These are phyloP conservation scores for Coemansia erecta DNA, from an alignment of 192 early-diverging fungal genomes.

Conservation along the genomic window DNA sequence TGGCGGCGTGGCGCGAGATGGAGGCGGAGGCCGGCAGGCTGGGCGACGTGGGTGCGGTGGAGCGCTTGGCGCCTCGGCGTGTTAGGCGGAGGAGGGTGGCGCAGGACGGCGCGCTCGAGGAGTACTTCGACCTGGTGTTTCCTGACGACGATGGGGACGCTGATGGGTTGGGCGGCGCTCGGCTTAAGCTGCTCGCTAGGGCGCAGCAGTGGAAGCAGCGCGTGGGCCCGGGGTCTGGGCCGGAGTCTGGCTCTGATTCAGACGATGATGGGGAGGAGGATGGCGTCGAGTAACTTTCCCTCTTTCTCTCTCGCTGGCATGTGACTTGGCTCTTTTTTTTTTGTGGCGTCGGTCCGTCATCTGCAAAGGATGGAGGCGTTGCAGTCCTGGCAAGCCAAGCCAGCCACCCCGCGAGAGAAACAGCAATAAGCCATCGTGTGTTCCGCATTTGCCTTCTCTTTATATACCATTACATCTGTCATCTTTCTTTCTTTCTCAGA, in stretches of 20 bases:
- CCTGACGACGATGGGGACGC: slow-evolving; percentile 93
- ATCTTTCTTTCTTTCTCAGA: no score
- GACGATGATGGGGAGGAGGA: neutral
- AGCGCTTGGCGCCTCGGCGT: slow-evolving; percentile 79
- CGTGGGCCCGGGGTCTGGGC: neutral
- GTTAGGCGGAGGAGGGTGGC: slow-evolving; percentile 84
- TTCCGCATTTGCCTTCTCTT: no score
- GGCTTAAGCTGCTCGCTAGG: slow-evolving; percentile 87
- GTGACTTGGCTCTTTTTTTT: no score
- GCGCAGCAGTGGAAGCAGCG: slow-evolving; percentile 81
- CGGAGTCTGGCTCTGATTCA: neutral
- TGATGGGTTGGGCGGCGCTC: no score
- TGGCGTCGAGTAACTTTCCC: no score
- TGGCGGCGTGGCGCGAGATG: slow-evolving; percentile 92
- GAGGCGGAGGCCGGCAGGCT: slow-evolving; percentile 64
- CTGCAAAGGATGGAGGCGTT: no score
- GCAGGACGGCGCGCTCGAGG: slow-evolving; percentile 76
- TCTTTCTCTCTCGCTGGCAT: no score
- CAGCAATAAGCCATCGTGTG: no score
- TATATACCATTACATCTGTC: no score
- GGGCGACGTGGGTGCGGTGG: slow-evolving; percentile 60
- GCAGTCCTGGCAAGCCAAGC: no score
- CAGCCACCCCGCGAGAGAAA: no score
- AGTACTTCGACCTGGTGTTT: slow-evolving; percentile 99
- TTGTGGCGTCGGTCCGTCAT: no score